Evolutionary conservation across 208 protist species (phyloP), one percentile per base, ranked within the genome.

Genomic region (Zelonia costaricensis): DNA sequence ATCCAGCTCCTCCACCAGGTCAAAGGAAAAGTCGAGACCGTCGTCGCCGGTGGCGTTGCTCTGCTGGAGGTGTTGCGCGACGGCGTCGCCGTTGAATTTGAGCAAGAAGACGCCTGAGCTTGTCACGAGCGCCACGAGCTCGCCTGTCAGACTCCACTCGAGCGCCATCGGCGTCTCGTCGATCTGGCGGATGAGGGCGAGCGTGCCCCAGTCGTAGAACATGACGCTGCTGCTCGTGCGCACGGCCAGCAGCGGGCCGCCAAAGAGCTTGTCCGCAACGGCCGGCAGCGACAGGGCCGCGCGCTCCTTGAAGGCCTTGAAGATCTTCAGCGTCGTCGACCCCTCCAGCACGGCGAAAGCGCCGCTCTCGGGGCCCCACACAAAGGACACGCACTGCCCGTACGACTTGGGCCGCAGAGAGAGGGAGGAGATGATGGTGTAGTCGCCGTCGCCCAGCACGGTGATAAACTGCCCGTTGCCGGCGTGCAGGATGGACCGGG

Each of bases 171-270:
- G 86, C 6, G 51, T 59, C 53, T 98, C 97, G 54, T 99, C 97
- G 66, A 99, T 99, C 31, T 92, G 89, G 10, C 97, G 80, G 13
- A 99, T 86, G 16, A 98, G 56, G 8, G 74, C 69, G 23, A 93
- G 76, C 57, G 73, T 88, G 28, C 88, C 93, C 98, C 98, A 99
- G 83, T 99, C 97, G 76, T 99, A 99, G 76, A 99, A 99, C 65
- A 71, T 79, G 36, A 99, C 54, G 59, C 75, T 85, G 47, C 47
- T 68, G 42, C 62, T 43, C 9, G 62, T 85, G 51, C 88, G 79
- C 36, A 99, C 88, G 18, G 72, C 96, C 16, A 99, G 69, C 2
- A 99, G 80, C 4, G 83, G 71, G 23, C 95, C 95, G 31, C 78
- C 80, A 47, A 97, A 98, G 7, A 98, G 77, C 31, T 74, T 79